These are phyloP conservation scores for Cenococcum geophilum DNA, from an alignment of 495 filamentous ascomycete species.

Conservation along the genomic window DNA sequence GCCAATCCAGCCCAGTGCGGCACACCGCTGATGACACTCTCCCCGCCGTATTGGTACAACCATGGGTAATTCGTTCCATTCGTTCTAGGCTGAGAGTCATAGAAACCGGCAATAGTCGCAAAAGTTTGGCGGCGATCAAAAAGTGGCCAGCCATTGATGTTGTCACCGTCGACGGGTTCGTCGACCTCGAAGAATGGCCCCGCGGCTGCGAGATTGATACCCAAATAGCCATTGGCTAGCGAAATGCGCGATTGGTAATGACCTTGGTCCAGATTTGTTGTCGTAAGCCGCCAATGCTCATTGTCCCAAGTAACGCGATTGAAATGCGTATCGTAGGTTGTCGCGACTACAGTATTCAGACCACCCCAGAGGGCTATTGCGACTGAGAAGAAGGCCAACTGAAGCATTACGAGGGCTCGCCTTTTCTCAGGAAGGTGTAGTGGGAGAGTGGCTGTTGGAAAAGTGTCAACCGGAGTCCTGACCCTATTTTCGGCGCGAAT, in stretches of 20 bases:
- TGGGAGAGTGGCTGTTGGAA: constrained; percentile 1
- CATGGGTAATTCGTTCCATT: constrained; percentile 66
- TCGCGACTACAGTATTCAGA: neutral
- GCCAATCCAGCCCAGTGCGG: constrained; percentile 63
- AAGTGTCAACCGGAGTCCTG: constrained; percentile 2
- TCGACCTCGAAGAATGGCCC: constrained; percentile 69
- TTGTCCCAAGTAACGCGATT: constrained; percentile 52
- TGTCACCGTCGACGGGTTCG: constrained; percentile 26
- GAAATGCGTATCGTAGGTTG: constrained; percentile 28
- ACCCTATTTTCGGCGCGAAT: neutral
- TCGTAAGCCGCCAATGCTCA: constrained; percentile 54
- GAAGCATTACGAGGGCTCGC: neutral
- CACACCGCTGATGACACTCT: constrained; percentile 67
- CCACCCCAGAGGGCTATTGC: neutral
- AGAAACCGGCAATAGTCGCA: constrained; percentile 70
- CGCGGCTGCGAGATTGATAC: constrained; percentile 50
- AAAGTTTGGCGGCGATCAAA: constrained; percentile 63
- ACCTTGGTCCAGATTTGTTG: constrained; percentile 51
- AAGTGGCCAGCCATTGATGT: constrained; percentile 68
- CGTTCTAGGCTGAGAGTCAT: constrained; percentile 54
- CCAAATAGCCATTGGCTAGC: constrained; percentile 54
- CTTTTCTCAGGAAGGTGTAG: neutral
- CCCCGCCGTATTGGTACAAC: constrained; percentile 64
- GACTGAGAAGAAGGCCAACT: neutral
- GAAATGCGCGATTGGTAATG: constrained; percentile 58